These are phyloP conservation scores for Parachlorella kessleri DNA, from an alignment of 139 green algal genomes.

Conservation along the genomic window DNA sequence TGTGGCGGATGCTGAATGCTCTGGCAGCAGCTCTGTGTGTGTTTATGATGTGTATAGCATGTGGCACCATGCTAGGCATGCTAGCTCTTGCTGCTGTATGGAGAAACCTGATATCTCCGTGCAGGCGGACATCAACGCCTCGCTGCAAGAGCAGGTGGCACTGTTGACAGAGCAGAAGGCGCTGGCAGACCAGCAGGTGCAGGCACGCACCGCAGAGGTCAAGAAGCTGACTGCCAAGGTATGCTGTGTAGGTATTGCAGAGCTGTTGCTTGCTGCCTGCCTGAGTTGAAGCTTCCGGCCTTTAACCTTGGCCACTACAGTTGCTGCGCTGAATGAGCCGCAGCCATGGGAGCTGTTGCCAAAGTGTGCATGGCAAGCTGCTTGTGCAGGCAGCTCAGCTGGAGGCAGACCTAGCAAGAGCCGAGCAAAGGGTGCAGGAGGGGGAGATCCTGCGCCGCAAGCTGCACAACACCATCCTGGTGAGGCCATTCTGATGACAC, in stretches of 20 bases:
- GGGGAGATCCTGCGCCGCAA: constrained; percentile 57
- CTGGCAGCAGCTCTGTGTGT: too few relatives aligned
- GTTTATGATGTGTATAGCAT: background rate
- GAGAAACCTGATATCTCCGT: constrained; percentile 18
- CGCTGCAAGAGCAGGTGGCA: constrained; percentile 39
- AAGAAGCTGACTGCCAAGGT: constrained; percentile 33
- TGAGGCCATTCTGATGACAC: too few relatives aligned
- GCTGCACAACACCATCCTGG: constrained; percentile 78
- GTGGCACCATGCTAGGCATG: too few relatives aligned
- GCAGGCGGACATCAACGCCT: constrained; percentile 43
- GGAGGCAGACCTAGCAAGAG: constrained; percentile 53
- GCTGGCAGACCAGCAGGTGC: constrained; percentile 30
- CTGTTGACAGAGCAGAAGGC: constrained; percentile 42
- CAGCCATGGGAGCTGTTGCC: too few relatives aligned
- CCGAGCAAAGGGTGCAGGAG: constrained; percentile 31
- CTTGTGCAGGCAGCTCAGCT: constrained; percentile 47
- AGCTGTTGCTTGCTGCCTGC: too few relatives aligned
- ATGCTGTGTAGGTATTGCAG: too few relatives aligned
- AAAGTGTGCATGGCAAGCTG: too few relatives aligned
- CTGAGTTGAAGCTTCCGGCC: too few relatives aligned
- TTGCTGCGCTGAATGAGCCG: too few relatives aligned
- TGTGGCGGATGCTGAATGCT: too few relatives aligned
- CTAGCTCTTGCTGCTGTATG: background rate
- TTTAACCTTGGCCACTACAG: too few relatives aligned
- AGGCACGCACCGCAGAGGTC: constrained; percentile 38